Evolutionary conservation across 768 basidiomycete species (phyloP).

Genomic region (Boletus tomentosulus): DNA sequence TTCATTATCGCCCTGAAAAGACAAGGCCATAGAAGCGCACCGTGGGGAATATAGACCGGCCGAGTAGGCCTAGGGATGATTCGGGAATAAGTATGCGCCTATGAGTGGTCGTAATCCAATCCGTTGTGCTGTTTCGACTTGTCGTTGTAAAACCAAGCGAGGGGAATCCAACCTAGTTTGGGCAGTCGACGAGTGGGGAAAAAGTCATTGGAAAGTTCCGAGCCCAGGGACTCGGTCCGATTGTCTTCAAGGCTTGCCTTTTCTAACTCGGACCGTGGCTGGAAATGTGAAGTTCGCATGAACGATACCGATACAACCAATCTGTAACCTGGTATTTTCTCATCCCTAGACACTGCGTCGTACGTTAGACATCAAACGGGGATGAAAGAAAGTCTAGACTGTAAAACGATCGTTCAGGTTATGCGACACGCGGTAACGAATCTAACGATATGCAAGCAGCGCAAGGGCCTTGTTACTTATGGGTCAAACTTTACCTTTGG

Average conservation of each 20-base stretch:
- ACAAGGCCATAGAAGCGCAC: slow-evolving; percentile 9
- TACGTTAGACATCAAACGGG: background rate
- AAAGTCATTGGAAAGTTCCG: background rate
- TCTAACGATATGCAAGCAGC: too few relatives aligned
- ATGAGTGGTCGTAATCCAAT: slow-evolving; percentile 3
- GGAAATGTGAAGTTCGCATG: background rate
- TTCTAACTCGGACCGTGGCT: background rate
- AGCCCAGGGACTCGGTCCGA: background rate
- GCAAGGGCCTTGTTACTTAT: background rate
- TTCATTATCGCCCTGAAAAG: slow-evolving; percentile 1
- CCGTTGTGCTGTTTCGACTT: background rate
- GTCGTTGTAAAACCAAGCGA: background rate
- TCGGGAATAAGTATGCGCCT: background rate
- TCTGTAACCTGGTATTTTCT: background rate
- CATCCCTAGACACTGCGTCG: background rate
- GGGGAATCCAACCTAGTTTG: slow-evolving; percentile 8
- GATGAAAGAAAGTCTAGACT: background rate
- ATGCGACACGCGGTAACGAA: background rate
- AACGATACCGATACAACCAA: background rate
- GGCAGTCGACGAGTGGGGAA: background rate
- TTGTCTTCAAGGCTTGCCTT: background rate
- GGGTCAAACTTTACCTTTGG: background rate
- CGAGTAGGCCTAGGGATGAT: background rate
- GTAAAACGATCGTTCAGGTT: background rate
- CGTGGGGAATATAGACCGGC: slow-evolving; percentile 12